These are phyloP conservation scores for Auricularia sp. DNA, from an alignment of 768 basidiomycete genomes.

Conservation along the genomic window DNA sequence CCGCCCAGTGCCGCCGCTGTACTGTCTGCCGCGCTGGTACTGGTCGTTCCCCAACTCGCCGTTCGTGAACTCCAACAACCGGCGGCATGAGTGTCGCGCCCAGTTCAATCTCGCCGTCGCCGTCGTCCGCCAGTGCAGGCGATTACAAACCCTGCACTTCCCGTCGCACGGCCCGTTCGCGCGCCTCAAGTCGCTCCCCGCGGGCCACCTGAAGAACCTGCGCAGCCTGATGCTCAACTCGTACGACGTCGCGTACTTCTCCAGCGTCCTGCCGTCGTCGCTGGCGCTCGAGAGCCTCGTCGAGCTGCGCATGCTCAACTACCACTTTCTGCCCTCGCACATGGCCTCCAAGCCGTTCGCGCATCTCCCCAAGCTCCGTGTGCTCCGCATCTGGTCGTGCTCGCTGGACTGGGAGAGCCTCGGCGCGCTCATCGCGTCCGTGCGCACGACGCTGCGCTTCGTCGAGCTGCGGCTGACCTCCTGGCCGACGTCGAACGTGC, in stretches of 20 bases:
- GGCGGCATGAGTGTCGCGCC: not conserved
- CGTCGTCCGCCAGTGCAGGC: not conserved
- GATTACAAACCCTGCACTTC: not conserved
- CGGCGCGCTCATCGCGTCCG: not conserved
- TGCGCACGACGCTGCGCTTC: not conserved
- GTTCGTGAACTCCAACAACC: slow-evolving; percentile 1
- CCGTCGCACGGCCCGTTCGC: not conserved
- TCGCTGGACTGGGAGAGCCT: not conserved
- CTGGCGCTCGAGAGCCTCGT: not conserved
- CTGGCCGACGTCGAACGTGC: not conserved
- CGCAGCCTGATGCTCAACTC: not conserved
- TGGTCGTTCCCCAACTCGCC: not conserved
- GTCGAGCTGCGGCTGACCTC: not conserved
- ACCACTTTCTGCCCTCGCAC: not conserved
- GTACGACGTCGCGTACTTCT: not conserved
- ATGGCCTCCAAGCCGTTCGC: not conserved
- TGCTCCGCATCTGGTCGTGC: not conserved
- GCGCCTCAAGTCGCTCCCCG: not conserved
- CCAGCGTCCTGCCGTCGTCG: not conserved
- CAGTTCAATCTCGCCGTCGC: not conserved
- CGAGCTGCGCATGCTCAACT: slow-evolving; percentile 1
- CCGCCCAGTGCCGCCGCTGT: not conserved
- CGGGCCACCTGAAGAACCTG: not conserved
- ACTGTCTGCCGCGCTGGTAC: slow-evolving; percentile 1
- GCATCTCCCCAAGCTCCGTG: not conserved